Evolutionary conservation across 768 basidiomycete genomes (phyloP), one percentile per base, ranked within the genome.

Genomic region (Melanogaster broomeanus): DNA sequence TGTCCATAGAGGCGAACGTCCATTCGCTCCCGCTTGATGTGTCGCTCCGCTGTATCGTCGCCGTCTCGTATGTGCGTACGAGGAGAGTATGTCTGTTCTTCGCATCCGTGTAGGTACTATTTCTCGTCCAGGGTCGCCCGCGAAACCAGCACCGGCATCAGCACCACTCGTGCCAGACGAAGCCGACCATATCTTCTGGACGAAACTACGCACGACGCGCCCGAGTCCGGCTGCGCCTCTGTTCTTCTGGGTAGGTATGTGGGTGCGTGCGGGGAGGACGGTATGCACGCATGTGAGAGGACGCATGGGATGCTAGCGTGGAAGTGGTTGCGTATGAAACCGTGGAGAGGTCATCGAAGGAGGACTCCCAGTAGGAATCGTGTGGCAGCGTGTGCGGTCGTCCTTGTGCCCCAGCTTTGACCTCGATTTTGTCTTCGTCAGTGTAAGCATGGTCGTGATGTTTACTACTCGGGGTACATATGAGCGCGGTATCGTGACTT

Each of bases 141-240:
- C n/a, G 6, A 15, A 33, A 34, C 18, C 15, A 8, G 21, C 2
- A 18, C 34, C 15, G n/a, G n/a, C n/a, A n/a, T n/a, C n/a, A n/a
- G n/a, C n/a, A 30, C 39, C 24, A n/a, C 22, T 41, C 49, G 15
- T 49, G 0, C 46, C 42, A 18, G 60, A 42, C 41, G 48, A 53
- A 13, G 58, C 53, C 31, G 49, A 61, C 4, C 60, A 19, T 45
- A 67, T 57, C 35, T 21, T 56, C 53, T 53, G 60, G 3, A 69
- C 56, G 42, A 67, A 48, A 7, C 53, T 51, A 12, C 61, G 66
- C 40, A 67, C 53, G 5, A 51, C 60, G 34, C 44, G 60, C 13
- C 60, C 60, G 0, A 66, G 45, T n/a, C 12, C 62, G 60, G 48
- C 60, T 57, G 15, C 57, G 39, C 4, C 49, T 42, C 2, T 45